These are phyloP conservation scores for Alternaria sp. DNA, from an alignment of 2,329 filamentous ascomycete species.

Conservation along the genomic window DNA sequence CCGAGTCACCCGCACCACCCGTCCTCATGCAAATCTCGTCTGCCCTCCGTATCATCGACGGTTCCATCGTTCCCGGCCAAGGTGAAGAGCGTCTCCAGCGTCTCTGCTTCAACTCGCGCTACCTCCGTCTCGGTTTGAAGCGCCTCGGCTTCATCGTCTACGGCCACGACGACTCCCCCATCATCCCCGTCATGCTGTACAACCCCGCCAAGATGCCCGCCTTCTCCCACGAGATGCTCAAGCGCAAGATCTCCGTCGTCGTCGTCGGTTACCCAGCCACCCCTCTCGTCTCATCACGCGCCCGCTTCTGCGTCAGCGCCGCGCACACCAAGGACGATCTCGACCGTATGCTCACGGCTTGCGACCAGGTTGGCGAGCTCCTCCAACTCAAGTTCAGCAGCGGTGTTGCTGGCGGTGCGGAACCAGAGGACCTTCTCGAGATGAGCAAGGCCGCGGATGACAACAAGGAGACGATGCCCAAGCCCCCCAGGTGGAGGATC, in stretches of 20 bases:
- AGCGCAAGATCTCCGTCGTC: constrained; percentile 95
- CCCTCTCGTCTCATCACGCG: constrained; percentile 90
- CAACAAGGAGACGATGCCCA: constrained; percentile 56
- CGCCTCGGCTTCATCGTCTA: constrained; percentile 96
- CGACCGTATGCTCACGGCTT: constrained; percentile 85
- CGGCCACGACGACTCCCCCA: constrained; percentile 96
- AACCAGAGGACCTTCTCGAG: constrained; percentile 79
- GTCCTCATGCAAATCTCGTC: constrained; percentile 90
- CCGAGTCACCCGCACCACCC: constrained; percentile 85
- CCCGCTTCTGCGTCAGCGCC: constrained; percentile 92
- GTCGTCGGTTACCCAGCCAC: constrained; percentile 97
- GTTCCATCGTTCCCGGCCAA: constrained; percentile 86
- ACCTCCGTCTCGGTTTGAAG: constrained; percentile 96
- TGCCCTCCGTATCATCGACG: constrained; percentile 85
- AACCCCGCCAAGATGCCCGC: constrained; percentile 99
- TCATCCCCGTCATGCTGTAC: constrained; percentile 92
- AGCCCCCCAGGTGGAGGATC: constrained; percentile 78
- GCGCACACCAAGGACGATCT: constrained; percentile 99
- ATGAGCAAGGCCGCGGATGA: constrained; percentile 48
- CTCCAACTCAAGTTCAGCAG: constrained; percentile 97
- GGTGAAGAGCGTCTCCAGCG: constrained; percentile 94
- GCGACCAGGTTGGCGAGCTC: constrained; percentile 89
- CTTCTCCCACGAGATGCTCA: constrained; percentile 98
- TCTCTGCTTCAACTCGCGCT: constrained; percentile 97
- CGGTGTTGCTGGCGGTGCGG: constrained; percentile 86